Percentiles rank a stretch among this genome's conserved stretches.
phyloP scores from a whole-genome alignment of 768 basidiomycete genomes.

The Kwoniella bestiolae region DNA sequence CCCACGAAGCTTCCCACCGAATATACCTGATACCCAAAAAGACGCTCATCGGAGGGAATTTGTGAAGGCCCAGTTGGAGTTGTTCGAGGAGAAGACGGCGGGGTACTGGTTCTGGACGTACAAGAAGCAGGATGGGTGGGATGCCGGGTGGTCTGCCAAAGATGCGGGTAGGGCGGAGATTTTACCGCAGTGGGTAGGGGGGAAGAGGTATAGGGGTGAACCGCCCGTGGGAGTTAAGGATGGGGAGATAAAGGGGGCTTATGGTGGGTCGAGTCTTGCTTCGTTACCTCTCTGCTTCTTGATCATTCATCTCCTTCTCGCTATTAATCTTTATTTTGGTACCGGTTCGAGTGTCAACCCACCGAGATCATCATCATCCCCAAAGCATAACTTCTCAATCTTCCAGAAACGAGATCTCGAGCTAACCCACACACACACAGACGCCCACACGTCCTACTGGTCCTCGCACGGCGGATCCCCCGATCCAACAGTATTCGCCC shows the following conservation, averaged over 20 bases:
- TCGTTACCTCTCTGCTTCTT: too few relatives aligned
- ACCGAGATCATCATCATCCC: too few relatives aligned
- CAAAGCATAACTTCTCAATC: too few relatives aligned
- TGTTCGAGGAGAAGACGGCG: conserved; percentile 68
- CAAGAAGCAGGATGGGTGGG: conserved; percentile 69
- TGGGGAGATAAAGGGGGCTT: conserved; percentile 52
- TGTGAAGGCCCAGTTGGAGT: conserved; percentile 67
- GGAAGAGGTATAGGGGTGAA: conserved; percentile 43
- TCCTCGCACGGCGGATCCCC: conserved; percentile 65
- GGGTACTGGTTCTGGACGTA: conserved; percentile 88
- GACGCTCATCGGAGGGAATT: conserved; percentile 62
- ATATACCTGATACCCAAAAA: conserved; percentile 59
- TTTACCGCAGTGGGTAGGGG: conserved; percentile 65
- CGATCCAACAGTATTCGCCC: conserved; percentile 70
- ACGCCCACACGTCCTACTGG: conserved; percentile 61
- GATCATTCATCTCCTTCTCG: too few relatives aligned
- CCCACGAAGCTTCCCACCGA: conserved; percentile 65
- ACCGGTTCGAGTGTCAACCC: too few relatives aligned
- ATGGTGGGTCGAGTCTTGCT: conserved; percentile 31
- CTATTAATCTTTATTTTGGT: too few relatives aligned
- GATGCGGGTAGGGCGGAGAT: conserved; percentile 69
- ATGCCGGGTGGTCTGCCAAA: conserved; percentile 74
- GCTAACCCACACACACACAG: conserved; percentile 32
- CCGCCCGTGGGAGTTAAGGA: conserved; percentile 55
- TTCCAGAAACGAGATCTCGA: too few relatives aligned